A percentile compares a stretch with the other conserved stretches of the same genome.
phyloP scores from a whole-genome alignment of 805 yeast genomes.

The Candida koratica region DNA sequence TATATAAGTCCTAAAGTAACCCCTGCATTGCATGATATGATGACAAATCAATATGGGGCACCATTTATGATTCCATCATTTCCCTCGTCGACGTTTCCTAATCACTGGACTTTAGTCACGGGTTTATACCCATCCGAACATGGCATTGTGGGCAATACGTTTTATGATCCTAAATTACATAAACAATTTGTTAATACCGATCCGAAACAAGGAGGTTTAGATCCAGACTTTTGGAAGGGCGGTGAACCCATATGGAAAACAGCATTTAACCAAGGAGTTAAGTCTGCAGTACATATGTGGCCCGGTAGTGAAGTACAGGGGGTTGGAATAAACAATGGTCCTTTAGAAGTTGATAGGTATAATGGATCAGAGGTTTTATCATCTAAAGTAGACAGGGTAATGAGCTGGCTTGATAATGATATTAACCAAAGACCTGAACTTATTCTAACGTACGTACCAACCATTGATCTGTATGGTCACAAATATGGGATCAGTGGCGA shows the following conservation, averaged over 20 bases:
- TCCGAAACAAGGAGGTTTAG: slow-evolving; percentile 46
- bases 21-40: slow-evolving; percentile 63
- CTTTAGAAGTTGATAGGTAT: slow-evolving; percentile 55
- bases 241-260: slow-evolving; percentile 90
- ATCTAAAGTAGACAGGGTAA: slow-evolving; percentile 53
- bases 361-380: slow-evolving; percentile 60
- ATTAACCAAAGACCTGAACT: slow-evolving; percentile 65
- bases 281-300: slow-evolving; percentile 90
- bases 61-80: slow-evolving; percentile 87
- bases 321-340: slow-evolving; percentile 33
- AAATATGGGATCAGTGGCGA: slow-evolving; percentile 62
- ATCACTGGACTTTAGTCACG: slow-evolving; percentile 88
- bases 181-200: slow-evolving; percentile 63
- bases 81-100: slow-evolving; percentile 87
- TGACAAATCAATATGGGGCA: slow-evolving; percentile 51
- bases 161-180: slow-evolving; percentile 56
- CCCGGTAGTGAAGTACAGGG: slow-evolving; percentile 83
- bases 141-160: slow-evolving; percentile 83
- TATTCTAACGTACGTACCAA: slow-evolving; percentile 73
- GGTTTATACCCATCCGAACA: slow-evolving; percentile 81
- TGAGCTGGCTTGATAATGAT: slow-evolving; percentile 64
- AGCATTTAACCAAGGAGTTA: slow-evolving; percentile 57
- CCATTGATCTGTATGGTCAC: slow-evolving; percentile 78
- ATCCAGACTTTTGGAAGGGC: slow-evolving; percentile 69
- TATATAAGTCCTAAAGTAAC: slow-evolving; percentile 63